Percentiles rank a stretch among this genome's conserved stretches.
Evolutionary conservation across 2,329 filamentous ascomycete genomes (phyloP).

Genomic region (Magnaporthiopsis poae): DNA sequence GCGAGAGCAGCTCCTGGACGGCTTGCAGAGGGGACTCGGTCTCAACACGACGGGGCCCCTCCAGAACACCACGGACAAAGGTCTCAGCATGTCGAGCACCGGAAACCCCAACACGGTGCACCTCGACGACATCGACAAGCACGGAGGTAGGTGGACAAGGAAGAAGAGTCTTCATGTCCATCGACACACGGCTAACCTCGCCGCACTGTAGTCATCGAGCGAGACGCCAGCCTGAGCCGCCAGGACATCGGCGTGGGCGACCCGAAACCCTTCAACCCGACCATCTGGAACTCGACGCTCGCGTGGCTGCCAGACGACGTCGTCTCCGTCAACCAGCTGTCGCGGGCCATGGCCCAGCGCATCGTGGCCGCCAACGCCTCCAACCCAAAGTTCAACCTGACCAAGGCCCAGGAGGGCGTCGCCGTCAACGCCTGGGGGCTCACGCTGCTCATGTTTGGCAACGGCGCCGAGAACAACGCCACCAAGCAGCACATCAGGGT

Average conservation of each 20-base stretch:
- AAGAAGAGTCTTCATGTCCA: no score
- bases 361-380: constrained; percentile 4
- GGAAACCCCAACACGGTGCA: constrained; percentile 28
- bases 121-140: constrained; percentile 5
- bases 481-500: neutral
- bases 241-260: constrained; percentile 2
- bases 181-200: no score
- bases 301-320: constrained; percentile 24
- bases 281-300: neutral
- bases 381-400: constrained; percentile 1
- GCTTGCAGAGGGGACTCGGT: constrained; percentile 30
- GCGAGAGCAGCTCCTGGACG: constrained; percentile 26
- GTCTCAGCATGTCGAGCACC: constrained; percentile 29
- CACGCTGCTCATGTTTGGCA: neutral
- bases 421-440: neutral
- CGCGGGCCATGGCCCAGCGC: neutral
- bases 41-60: constrained; percentile 29
- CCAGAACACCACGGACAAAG: constrained; percentile 32
- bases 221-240: constrained; percentile 8
- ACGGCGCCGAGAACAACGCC: neutral
- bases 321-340: neutral
- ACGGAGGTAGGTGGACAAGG: neutral
- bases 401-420: neutral
- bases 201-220: constrained; percentile 8
- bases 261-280: neutral